Conservation (phyloP, 2,329 filamentous ascomycete species). For the Fusarium robinianum region DNA sequence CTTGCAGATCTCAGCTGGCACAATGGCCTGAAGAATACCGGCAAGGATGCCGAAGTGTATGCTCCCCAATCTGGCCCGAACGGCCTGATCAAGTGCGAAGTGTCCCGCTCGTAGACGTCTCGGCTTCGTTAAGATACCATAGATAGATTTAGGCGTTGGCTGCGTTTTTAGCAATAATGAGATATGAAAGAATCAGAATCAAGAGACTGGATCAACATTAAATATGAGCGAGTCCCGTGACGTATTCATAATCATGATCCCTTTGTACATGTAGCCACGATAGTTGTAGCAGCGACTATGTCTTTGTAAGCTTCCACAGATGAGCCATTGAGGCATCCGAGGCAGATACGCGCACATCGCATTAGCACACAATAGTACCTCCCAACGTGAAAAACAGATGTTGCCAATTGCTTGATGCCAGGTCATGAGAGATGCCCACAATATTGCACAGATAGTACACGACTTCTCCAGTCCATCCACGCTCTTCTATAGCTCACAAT, state of each 20-base stretch:
- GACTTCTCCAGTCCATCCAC: slow-evolving; percentile 29
- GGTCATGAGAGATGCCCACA: slow-evolving; percentile 36
- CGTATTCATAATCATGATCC: not conserved
- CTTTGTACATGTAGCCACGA: not conserved
- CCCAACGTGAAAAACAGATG: slow-evolving; percentile 7
- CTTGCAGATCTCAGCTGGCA: slow-evolving; percentile 87
- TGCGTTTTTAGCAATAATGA: slow-evolving; percentile 22
- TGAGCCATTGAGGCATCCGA: no score
- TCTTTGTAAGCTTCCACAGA: no score
- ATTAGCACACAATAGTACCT: not conserved
- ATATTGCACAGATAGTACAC: slow-evolving; percentile 43
- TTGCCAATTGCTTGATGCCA: slow-evolving; percentile 35
- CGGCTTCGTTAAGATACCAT: no score
- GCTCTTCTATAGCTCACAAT: slow-evolving; percentile 21
- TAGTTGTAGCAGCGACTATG: no score
- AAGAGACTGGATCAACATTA: slow-evolving; percentile 19
- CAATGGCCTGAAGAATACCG: slow-evolving; percentile 92
- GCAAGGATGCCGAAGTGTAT: slow-evolving; percentile 93
- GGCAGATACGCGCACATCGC: no score
- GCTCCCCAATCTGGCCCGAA: slow-evolving; percentile 92
- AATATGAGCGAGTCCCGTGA: slow-evolving; percentile 7
- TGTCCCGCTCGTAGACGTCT: slow-evolving; percentile 58
- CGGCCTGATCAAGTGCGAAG: slow-evolving; percentile 92
- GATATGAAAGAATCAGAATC: slow-evolving; percentile 28
- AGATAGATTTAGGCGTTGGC: no score